These are phyloP conservation scores for Pezicula rhizophila DNA, from an alignment of 2,329 filamentous ascomycete genomes.

Conservation along the genomic window DNA sequence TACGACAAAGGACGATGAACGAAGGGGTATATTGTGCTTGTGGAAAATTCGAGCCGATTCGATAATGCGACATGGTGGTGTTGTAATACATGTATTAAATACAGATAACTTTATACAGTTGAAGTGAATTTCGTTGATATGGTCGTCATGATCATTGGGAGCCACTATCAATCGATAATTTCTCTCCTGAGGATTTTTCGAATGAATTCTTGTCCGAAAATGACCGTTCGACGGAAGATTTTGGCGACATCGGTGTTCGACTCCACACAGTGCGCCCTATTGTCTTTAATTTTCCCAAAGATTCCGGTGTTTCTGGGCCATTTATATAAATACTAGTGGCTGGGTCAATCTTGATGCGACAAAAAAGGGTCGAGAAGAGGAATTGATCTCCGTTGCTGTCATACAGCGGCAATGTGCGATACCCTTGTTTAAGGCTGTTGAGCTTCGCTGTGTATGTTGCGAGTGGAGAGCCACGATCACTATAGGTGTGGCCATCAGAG, in stretches of 20 bases:
- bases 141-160: slow-evolving; percentile 6
- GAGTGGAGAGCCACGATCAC: slow-evolving; percentile 57
- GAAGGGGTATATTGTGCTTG: slow-evolving; percentile 1
- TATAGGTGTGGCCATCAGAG: slow-evolving; percentile 65
- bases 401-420: slow-evolving; percentile 83
- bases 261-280: slow-evolving; percentile 53
- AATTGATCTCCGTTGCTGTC: slow-evolving; percentile 89
- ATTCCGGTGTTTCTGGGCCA: slow-evolving; percentile 35
- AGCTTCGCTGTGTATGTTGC: slow-evolving; percentile 93
- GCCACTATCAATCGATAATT: slow-evolving; percentile 16
- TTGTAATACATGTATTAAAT: slow-evolving; percentile 15
- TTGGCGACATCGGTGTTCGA: slow-evolving; percentile 31
- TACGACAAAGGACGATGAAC: not conserved
- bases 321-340: slow-evolving; percentile 52
- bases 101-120: slow-evolving; percentile 16
- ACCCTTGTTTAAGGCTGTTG: slow-evolving; percentile 81
- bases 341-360: slow-evolving; percentile 66
- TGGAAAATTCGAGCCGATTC: slow-evolving; percentile 13
- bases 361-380: slow-evolving; percentile 91
- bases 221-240: slow-evolving; percentile 6
- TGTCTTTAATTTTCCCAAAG: slow-evolving; percentile 48
- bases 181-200: slow-evolving; percentile 1
- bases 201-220: too few species aligned
- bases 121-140: slow-evolving; percentile 9
- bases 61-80: slow-evolving; percentile 12